Evolutionary conservation across 2,329 filamentous ascomycete species (phyloP), one percentile per base, ranked within the genome.

Genomic region (Lasiodiplodia hormozganensis): DNA sequence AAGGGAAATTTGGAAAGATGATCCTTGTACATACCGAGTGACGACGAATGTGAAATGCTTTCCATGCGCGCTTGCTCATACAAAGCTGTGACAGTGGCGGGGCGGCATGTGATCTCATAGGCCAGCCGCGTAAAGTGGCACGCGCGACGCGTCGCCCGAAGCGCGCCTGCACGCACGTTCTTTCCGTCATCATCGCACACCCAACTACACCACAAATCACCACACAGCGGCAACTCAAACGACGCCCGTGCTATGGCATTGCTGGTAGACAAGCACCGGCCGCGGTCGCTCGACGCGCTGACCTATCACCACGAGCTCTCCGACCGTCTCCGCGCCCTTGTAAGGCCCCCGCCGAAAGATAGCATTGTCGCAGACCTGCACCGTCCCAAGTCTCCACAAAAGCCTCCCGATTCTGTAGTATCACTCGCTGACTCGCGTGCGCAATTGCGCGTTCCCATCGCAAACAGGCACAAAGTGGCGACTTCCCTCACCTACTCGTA

Each of bases 401-500:
- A 34, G 4, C 57, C 23, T 11, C 6, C 36, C 14, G 7, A 25
- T 4, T 36, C 12, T 25, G 65, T 69, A 69, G 52, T 68, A 71
- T 38, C 70, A 72, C 70, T 34, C 47, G 53, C n/a, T 25, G 5
- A 57, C 16, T 8, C 53, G 21, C 11, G 52, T 64, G 49, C 54
- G 68, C 67, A 64, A 71, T 58, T 38, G 6, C 67, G 70, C 74
- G n/a, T 34, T 16, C 62, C 40, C 38, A 23, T 18, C 70, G 0
- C 28, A 21, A 34, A 40, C 6, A 97, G 94, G 96, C 96, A 67
- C 93, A 96, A 87, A 96, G 92, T 82, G 94, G 95, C 74, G 96
- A 99, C 80, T 99, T 99, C 78, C 96, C 96, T 62, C 96, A 99
- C 82, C 89, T 99, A 57, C 92, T 99, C 71, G 92, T 99, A 72